Base-by-base conservation (phyloP, 306 rosid species). In the Pyrus betulifolia region DNA sequence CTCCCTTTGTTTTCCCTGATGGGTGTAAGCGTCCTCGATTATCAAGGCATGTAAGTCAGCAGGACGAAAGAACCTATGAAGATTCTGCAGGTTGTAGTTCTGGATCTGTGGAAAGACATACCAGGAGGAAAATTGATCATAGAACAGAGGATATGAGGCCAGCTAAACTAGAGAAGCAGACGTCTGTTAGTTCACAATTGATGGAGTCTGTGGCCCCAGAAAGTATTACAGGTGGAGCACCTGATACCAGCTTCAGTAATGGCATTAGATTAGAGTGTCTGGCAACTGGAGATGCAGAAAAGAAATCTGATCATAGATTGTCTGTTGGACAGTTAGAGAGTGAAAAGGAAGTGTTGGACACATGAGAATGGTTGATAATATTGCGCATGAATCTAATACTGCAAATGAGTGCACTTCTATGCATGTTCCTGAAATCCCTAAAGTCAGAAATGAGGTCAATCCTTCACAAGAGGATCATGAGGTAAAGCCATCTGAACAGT, bases 1-100 rank as follows among this genome's bases (percentile, higher is more conserved):
- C 99, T 52, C 52, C 85, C 69, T 92, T 92, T 90, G 87, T 95
- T 81, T 95, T 92, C 80, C 99, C 99, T 4, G 90, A 85, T 71
- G 99, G 97, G 10, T 87, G 85, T 82, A 95, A 84, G 74, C 91
- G 91, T 46, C 77, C 88, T 75, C 88, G 96, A 57, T 69, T 81
- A 58, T 79, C 78, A 4, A 89, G 91, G 83, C 92, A 85, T 71
- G 55, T 67, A 27, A 87, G 70, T 74, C 93, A 82, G 70, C 80
- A 74, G 22, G 79, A 85, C 46, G 90, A 87, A 54, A 86, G 81
- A 74, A 33, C 42, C 62, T 75, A 82, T 64, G 88, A 88, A 75
- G 91, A 81, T 79, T 74, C 77, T 75, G 74, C 75, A 13, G 86
- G 83, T 40, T 69, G 81, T 73, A 58, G 60, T 80, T 78, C 89